phyloP scores from a whole-genome alignment of 1,139 yeast species.

The Yamadazyma atlantica region DNA sequence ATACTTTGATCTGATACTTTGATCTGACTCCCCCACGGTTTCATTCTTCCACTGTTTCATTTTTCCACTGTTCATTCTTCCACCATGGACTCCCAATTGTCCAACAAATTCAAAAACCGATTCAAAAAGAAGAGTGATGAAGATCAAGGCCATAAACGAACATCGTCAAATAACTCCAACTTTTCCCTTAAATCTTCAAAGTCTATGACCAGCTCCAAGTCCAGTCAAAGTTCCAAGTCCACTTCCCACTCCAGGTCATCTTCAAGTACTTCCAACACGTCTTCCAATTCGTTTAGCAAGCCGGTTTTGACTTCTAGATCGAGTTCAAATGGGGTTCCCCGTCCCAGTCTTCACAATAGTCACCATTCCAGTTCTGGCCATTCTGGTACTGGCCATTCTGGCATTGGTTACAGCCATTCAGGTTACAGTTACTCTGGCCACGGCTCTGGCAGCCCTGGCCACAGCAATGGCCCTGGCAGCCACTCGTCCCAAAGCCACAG shows the following conservation, averaged over 20 bases:
- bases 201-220: constrained; percentile 4
- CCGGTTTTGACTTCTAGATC: too few species aligned
- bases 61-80: too few species aligned
- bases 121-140: constrained; percentile 5
- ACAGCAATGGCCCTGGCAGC: too few species aligned
- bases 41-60: too few species aligned
- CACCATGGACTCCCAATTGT: constrained; percentile 12
- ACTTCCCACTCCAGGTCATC: constrained; percentile 14
- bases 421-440: too few species aligned
- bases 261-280: constrained; percentile 10
- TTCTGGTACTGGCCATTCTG: too few species aligned
- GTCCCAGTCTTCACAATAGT: background rate
- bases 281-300: constrained; percentile 11
- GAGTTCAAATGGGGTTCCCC: background rate
- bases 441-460: background rate
- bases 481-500: constrained; percentile 2
- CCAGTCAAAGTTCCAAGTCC: constrained; percentile 7
- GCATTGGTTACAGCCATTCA: too few species aligned
- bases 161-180: constrained; percentile 12
- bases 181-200: constrained; percentile 13
- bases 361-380: too few species aligned
- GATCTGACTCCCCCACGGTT: too few species aligned
- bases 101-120: constrained; percentile 9
- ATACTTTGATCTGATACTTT: too few species aligned
- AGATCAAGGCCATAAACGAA: constrained; percentile 8